Percentiles rank a stretch among this genome's conserved stretches.
Evolutionary conservation across 75 land plant species (phyloP).

Genomic region (Gnetum montanum): DNA sequence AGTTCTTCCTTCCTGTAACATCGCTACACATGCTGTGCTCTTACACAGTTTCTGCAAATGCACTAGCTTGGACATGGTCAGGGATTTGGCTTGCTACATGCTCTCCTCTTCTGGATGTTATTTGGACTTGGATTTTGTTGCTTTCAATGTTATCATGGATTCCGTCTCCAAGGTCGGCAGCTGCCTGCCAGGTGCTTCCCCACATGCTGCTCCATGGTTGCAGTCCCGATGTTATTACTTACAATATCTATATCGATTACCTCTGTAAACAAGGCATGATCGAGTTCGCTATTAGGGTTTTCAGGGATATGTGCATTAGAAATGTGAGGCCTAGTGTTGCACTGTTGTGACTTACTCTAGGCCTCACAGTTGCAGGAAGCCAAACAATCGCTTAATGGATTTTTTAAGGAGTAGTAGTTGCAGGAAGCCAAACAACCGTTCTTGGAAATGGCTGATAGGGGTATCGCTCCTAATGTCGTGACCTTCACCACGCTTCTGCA

Average conservation of each 20-base stretch:
- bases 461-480: background rate
- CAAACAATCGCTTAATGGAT: slow-evolving; percentile 7
- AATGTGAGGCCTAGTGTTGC: slow-evolving; percentile 5
- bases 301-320: slow-evolving; percentile 1
- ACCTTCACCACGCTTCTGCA: slow-evolving; percentile 8
- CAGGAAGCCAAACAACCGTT: slow-evolving; percentile 8
- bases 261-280: background rate
- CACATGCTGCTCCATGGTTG: background rate
- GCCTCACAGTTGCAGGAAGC: too few species aligned
- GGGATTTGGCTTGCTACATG: too few species aligned
- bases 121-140: too few species aligned
- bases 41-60: too few species aligned
- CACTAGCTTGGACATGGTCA: too few species aligned
- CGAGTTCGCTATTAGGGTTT: background rate
- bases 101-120: too few species aligned
- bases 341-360: slow-evolving; percentile 15
- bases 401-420: background rate
- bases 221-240: background rate
- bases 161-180: background rate
- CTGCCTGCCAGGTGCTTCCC: background rate
- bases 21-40: too few species aligned
- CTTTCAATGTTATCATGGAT: background rate
- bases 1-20: too few species aligned
- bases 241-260: background rate
- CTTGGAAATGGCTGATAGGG: slow-evolving; percentile 9